Percentiles rank a stretch among this genome's conserved stretches.
phyloP scores from a whole-genome alignment of 2,329 filamentous ascomycete genomes.

The Nemania abortiva region DNA sequence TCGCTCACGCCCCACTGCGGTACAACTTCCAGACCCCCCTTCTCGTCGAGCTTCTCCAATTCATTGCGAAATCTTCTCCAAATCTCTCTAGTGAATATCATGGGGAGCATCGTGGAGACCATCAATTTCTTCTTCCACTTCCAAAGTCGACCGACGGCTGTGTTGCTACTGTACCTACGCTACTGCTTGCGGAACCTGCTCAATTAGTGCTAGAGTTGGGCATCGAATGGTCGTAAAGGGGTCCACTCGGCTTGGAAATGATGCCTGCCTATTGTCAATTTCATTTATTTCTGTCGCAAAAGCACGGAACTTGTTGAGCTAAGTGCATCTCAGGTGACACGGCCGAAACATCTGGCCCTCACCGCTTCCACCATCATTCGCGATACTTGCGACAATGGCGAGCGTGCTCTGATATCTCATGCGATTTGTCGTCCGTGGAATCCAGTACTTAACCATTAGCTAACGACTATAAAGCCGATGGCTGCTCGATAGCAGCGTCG shows the following conservation, averaged over 20 bases:
- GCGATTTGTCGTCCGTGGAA: slow-evolving; percentile 22
- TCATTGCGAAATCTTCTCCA: slow-evolving; percentile 34
- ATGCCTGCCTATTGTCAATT: slow-evolving; percentile 20
- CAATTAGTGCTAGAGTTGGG: slow-evolving; percentile 14
- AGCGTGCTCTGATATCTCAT: slow-evolving; percentile 8
- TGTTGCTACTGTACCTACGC: slow-evolving; percentile 17
- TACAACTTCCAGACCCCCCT: not conserved
- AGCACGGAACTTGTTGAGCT: slow-evolving; percentile 17
- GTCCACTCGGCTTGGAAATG: slow-evolving; percentile 23
- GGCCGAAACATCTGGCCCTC: slow-evolving; percentile 19
- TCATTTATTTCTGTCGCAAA: slow-evolving; percentile 30
- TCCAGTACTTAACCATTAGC: slow-evolving; percentile 38
- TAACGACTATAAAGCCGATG: slow-evolving; percentile 26
- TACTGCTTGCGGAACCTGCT: slow-evolving; percentile 1
- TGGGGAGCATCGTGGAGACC: not conserved
- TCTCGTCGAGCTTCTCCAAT: slow-evolving; percentile 22
- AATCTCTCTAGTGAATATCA: slow-evolving; percentile 28
- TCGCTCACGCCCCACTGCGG: slow-evolving; percentile 16
- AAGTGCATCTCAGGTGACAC: slow-evolving; percentile 12
- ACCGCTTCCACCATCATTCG: slow-evolving; percentile 31
- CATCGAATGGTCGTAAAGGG: slow-evolving; percentile 3
- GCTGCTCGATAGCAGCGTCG: slow-evolving; percentile 17
- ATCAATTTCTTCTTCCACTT: slow-evolving; percentile 18
- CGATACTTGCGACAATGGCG: slow-evolving; percentile 33
- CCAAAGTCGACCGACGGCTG: slow-evolving; percentile 2